These are phyloP conservation scores for Ophiocordyceps camponoti-saundersi DNA, from an alignment of 2,329 filamentous ascomycete species.

Conservation along the genomic window DNA sequence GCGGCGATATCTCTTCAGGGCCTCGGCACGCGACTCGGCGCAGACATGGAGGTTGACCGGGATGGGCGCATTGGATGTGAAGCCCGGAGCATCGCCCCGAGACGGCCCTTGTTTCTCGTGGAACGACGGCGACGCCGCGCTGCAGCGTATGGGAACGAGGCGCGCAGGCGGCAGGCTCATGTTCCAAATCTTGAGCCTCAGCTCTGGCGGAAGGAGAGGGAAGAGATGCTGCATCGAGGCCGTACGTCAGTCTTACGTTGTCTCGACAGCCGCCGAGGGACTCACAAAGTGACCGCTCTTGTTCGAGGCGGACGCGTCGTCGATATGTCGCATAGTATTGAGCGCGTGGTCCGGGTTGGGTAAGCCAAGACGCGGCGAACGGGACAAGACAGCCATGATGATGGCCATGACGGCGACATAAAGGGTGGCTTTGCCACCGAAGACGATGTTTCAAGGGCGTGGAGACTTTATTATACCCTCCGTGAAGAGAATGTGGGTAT, in stretches of 20 bases:
- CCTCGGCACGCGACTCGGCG: constrained; percentile 26
- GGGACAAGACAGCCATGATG: neutral
- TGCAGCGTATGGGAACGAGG: constrained; percentile 25
- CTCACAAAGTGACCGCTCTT: constrained; percentile 3
- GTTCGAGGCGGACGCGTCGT: neutral
- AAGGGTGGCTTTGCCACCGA: no score
- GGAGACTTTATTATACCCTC: neutral
- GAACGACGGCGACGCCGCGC: constrained; percentile 12
- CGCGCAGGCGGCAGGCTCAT: constrained; percentile 24
- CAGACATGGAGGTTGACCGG: constrained; percentile 28
- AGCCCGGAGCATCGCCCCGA: constrained; percentile 13
- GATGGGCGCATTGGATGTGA: constrained; percentile 22
- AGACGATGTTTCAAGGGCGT: neutral
- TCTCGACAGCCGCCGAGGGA: neutral
- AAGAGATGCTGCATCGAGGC: constrained; percentile 19
- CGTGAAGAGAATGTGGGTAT: neutral
- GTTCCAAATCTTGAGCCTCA: constrained; percentile 30
- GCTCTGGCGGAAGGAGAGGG: constrained; percentile 23
- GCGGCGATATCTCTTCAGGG: constrained; percentile 21
- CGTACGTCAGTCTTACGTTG: neutral
- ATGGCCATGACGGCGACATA: neutral
- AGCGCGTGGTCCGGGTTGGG: neutral
- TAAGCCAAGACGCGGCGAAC: neutral
- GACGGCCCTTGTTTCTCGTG: constrained; percentile 1
- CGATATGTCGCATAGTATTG: neutral